A percentile compares a stretch with the other conserved stretches of the same genome.
Evolutionary conservation across 768 basidiomycete genomes (phyloP).

Genomic region (Naganishia vaughanmartiniae): DNA sequence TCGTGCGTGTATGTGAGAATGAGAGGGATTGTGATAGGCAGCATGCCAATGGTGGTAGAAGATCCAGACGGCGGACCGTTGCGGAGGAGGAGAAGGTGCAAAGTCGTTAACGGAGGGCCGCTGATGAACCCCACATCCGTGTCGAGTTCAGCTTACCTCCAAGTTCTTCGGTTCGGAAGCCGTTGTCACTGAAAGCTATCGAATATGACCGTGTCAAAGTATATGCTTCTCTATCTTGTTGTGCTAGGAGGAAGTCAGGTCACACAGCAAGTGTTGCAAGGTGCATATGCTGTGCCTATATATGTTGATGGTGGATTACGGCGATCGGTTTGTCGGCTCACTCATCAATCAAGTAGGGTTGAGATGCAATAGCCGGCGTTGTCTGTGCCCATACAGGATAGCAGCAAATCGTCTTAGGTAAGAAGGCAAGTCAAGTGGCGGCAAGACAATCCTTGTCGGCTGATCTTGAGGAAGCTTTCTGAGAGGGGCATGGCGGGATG

Average conservation of each 20-base stretch:
- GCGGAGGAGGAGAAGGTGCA: background rate
- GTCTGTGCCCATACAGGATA: background rate
- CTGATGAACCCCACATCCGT: background rate
- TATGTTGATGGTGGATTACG: background rate
- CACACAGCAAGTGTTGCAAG: background rate
- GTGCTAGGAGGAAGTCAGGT: background rate
- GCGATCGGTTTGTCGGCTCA: background rate
- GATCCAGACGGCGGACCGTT: background rate
- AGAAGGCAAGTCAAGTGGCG: background rate
- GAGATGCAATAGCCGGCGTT: background rate
- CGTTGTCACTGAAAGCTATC: background rate
- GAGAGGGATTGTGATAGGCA: background rate
- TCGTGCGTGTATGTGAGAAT: background rate
- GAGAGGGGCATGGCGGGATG: no score
- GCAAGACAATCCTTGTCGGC: background rate
- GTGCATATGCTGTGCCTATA: background rate
- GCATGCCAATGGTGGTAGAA: no score
- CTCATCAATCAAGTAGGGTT: background rate
- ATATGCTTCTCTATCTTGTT: background rate
- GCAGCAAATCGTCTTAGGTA: background rate
- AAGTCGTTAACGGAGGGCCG: conserved; percentile 16
- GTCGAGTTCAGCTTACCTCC: conserved; percentile 12
- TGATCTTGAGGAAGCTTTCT: no score
- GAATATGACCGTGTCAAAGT: background rate
- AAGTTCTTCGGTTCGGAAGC: background rate